Base-by-base conservation (phyloP, 495 filamentous ascomycete species). In the Astrothelium subdiscretum region DNA sequence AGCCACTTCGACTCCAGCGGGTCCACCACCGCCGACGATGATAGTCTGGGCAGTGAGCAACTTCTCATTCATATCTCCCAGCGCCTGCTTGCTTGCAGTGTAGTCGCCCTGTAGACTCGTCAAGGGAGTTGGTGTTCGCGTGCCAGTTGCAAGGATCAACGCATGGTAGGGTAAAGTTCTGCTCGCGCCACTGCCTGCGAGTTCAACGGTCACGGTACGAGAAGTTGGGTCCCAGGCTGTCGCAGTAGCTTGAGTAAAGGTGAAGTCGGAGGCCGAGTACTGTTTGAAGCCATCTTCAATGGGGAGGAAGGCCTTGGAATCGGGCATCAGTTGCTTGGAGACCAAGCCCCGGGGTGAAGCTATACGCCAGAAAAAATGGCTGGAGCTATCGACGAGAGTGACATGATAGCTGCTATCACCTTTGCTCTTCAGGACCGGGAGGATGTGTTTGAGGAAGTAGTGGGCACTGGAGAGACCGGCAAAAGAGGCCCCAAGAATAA, bases 1-100 rank as follows among this genome's bases (percentile, higher is more conserved):
- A 1, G 80, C 80, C 0, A 73, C 76, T 61, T 83, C 81, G 48
- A 90, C 79, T 12, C 86, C 88, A 2, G 87, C 82, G 3, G 83
- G 74, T 0, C 89, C 89, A 0, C 78, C 88, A 32, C 89, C 89
- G 5, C 71, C 73, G 57, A 82, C 75, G 32, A 81, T 31, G 27
- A 82, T 76, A 11, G 59, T 68, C 42, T 76, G 76, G 2, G 77
- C 76, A 0, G 59, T 59, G 60, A 67, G 20, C 12, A 75, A 68
- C 31, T 40, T 48, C 10, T n/a, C 42, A 40, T 71, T 66, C 38
- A 72, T 57, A 1, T 68, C 66, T 2, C 67, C 62, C 2, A 72
- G 59, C 2, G 72, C 71, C 3, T 63, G 60, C 26, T 61, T 22
- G 31, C 64, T 59, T 31, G 64, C 57, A 31, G 48, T 65, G 61